Evolutionary conservation across 345 rosid species (phyloP).

Genomic region (Citrus trifoliata): DNA sequence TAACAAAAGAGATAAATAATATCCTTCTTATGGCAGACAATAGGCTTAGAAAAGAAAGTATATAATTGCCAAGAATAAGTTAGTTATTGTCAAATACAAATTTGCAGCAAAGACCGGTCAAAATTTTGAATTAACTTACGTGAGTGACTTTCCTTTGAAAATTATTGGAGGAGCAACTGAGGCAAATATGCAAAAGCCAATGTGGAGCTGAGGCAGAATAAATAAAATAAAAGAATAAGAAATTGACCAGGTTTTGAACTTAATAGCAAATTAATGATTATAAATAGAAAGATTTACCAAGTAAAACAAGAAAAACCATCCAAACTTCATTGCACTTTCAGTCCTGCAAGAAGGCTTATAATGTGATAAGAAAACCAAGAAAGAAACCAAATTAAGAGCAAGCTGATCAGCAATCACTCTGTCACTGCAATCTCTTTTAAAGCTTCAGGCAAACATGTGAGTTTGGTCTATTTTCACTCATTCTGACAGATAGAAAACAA

Average conservation of each 20-base stretch:
- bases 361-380: not conserved
- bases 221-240: not conserved
- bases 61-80: not conserved
- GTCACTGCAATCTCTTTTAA: not conserved
- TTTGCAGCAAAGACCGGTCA: not conserved
- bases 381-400: not conserved
- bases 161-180: constrained; percentile 95
- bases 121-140: constrained; percentile 51
- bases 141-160: constrained; percentile 93
- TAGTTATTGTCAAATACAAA: not conserved
- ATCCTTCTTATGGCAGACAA: not conserved
- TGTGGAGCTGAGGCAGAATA: constrained; percentile 59
- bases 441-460: not conserved
- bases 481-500: not conserved
- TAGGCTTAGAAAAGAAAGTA: not conserved
- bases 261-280: not conserved
- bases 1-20: not conserved
- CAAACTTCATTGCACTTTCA: constrained; percentile 85
- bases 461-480: not conserved
- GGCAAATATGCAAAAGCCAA: constrained; percentile 71
- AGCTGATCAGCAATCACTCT: not conserved
- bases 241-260: not conserved
- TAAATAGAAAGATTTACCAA: constrained; percentile 37
- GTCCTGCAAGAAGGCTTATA: constrained; percentile 49
- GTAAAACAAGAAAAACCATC: constrained; percentile 87